Evolutionary conservation across 129 eudicot genomes (phyloP).

Genomic region (Helichrysum umbraculigerum): DNA sequence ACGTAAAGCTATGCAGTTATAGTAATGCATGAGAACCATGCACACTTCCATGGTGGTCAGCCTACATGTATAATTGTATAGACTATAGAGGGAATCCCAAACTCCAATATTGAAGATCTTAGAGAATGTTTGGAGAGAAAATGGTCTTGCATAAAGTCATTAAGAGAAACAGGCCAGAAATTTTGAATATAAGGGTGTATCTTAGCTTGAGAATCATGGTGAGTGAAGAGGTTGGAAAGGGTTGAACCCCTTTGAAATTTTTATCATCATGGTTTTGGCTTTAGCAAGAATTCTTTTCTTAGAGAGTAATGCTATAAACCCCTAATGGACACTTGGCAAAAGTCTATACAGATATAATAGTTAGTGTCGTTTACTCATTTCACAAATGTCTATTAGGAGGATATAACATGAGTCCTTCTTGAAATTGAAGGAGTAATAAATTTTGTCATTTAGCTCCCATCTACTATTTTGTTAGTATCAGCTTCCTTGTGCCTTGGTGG

Average conservation of each 20-base stretch:
- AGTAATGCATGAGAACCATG: neutral
- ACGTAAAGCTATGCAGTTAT: neutral
- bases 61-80: neutral
- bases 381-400: neutral
- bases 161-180: neutral
- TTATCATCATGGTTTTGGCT: neutral
- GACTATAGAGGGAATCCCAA: neutral
- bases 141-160: neutral
- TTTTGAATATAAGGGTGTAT: neutral
- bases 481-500: neutral
- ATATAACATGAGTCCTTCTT: neutral
- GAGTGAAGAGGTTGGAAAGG: neutral
- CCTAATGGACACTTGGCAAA: neutral
- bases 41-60: neutral
- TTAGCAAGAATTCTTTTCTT: neutral
- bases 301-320: too few relatives aligned
- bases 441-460: neutral
- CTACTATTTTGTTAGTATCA: neutral
- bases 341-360: neutral
- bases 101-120: neutral
- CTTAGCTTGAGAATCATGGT: constrained; percentile 4
- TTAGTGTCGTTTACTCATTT: neutral
- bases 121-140: neutral
- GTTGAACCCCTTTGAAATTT: neutral
- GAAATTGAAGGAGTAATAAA: neutral